phyloP scores from a whole-genome alignment of 257 asterid genomes.

The Lithospermum erythrorhizon region DNA sequence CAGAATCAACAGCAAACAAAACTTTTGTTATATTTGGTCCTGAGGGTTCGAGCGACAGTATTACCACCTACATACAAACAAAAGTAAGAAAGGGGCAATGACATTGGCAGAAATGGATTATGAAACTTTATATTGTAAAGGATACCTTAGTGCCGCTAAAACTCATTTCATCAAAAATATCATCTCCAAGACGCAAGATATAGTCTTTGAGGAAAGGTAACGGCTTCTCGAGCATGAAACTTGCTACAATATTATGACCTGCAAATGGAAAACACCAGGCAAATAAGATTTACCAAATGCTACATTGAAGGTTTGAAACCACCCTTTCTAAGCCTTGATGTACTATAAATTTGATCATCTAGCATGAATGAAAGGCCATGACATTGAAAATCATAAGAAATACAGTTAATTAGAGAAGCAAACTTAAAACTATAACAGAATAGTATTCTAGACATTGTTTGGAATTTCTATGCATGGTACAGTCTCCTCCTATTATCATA shows the following conservation, averaged over 20 bases:
- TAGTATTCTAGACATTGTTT: neutral
- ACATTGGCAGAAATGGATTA: neutral
- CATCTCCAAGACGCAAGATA: slow-evolving; percentile 48
- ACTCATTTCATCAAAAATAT: slow-evolving; percentile 78
- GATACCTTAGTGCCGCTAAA: slow-evolving; percentile 66
- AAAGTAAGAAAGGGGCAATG: neutral
- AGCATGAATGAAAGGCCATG: neutral
- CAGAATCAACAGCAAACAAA: slow-evolving; percentile 35
- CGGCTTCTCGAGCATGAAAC: slow-evolving; percentile 60
- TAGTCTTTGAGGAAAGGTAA: slow-evolving; percentile 54
- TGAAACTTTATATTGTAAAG: slow-evolving; percentile 2
- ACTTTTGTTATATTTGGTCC: slow-evolving; percentile 24
- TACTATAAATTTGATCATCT: neutral
- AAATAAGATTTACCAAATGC: neutral
- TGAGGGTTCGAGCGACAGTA: slow-evolving; percentile 23
- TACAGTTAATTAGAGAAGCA: neutral
- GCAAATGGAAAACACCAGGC: slow-evolving; percentile 10
- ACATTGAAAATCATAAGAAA: neutral
- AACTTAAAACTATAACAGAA: neutral
- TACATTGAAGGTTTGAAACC: too few relatives aligned
- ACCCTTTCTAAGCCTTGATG: neutral
- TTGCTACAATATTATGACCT: slow-evolving; percentile 84
- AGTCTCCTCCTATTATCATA: too few relatives aligned
- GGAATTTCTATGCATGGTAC: too few relatives aligned
- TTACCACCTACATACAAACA: slow-evolving; percentile 22